Percentiles rank a stretch among this genome's conserved stretches.
These are phyloP conservation scores for Zarea fungicola DNA, from an alignment of 2,329 filamentous ascomycete species.

Conservation along the genomic window DNA sequence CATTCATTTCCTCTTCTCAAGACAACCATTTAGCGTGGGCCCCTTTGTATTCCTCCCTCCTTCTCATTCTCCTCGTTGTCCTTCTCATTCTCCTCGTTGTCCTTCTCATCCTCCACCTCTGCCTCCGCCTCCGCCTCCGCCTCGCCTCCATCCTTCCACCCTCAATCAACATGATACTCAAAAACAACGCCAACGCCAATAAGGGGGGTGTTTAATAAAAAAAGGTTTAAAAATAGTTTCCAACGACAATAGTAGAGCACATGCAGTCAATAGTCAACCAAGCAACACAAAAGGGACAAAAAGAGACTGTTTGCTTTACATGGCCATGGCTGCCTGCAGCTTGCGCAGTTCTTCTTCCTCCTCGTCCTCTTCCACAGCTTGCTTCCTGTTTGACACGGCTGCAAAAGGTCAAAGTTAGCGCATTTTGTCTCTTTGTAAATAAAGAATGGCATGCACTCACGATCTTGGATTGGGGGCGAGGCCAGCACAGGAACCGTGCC, in stretches of 20 bases:
- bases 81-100: not conserved
- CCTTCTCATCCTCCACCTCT: not conserved
- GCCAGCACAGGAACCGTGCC: slow-evolving; percentile 83
- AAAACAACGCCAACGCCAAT: slow-evolving; percentile 30
- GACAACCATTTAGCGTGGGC: no score
- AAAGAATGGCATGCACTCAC: slow-evolving; percentile 47
- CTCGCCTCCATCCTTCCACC: not conserved
- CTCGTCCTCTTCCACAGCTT: slow-evolving; percentile 67
- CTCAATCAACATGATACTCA: slow-evolving; percentile 6
- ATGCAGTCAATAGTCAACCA: no score
- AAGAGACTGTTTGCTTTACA: slow-evolving; percentile 47
- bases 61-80: not conserved
- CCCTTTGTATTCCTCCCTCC: no score
- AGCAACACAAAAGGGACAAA: not conserved
- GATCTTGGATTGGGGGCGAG: slow-evolving; percentile 64
- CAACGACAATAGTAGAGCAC: no score
- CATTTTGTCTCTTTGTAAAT: not conserved
- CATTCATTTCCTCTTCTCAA: not conserved
- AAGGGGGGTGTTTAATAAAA: slow-evolving; percentile 23
- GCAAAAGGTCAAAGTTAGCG: not conserved
- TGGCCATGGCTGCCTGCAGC: slow-evolving; percentile 94
- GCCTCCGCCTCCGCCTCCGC: not conserved
- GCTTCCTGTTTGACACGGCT: slow-evolving; percentile 24
- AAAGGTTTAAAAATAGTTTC: no score
- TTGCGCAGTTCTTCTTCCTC: slow-evolving; percentile 93